Evolutionary conservation across 2,329 filamentous ascomycete species (phyloP).

Genomic region (Cercospora sp.): DNA sequence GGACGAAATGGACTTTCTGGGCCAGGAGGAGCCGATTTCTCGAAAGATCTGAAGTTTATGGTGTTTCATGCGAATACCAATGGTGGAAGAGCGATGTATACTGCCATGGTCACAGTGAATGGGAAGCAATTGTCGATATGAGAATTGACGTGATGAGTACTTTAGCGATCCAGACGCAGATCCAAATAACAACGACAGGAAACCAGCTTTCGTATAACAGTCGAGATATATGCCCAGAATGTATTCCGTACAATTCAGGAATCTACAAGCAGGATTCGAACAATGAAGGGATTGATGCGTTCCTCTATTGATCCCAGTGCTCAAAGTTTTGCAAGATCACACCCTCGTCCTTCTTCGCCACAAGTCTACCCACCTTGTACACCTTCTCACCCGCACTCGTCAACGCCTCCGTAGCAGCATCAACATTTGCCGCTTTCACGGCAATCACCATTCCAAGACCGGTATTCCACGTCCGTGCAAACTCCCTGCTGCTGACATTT

Average conservation of each 20-base stretch:
- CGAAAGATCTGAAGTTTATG: slow-evolving; percentile 34
- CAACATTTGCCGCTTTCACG: slow-evolving; percentile 65
- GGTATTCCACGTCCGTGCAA: slow-evolving; percentile 91
- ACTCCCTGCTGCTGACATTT: slow-evolving; percentile 74
- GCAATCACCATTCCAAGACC: slow-evolving; percentile 93
- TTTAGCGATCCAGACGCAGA: not conserved
- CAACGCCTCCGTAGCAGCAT: slow-evolving; percentile 61
- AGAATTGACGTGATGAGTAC: not conserved
- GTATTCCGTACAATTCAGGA: not conserved
- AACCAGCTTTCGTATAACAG: not conserved
- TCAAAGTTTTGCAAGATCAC: slow-evolving; percentile 65
- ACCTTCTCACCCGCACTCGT: slow-evolving; percentile 73
- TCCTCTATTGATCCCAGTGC: slow-evolving; percentile 28
- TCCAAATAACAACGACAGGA: not conserved
- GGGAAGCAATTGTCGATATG: slow-evolving; percentile 12
- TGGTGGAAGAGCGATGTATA: slow-evolving; percentile 29
- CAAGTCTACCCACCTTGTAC: slow-evolving; percentile 71
- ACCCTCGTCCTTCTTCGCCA: slow-evolving; percentile 57
- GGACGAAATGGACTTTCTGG: slow-evolving; percentile 33
- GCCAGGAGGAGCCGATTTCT: slow-evolving; percentile 38
- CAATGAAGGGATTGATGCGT: too few relatives aligned
- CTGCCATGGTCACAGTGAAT: slow-evolving; percentile 8
- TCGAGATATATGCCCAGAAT: not conserved
- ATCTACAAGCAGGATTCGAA: too few relatives aligned
- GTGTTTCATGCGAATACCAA: slow-evolving; percentile 38